Conservation (phyloP, 305 asterid genomes). For the Euphrasia arctica region DNA sequence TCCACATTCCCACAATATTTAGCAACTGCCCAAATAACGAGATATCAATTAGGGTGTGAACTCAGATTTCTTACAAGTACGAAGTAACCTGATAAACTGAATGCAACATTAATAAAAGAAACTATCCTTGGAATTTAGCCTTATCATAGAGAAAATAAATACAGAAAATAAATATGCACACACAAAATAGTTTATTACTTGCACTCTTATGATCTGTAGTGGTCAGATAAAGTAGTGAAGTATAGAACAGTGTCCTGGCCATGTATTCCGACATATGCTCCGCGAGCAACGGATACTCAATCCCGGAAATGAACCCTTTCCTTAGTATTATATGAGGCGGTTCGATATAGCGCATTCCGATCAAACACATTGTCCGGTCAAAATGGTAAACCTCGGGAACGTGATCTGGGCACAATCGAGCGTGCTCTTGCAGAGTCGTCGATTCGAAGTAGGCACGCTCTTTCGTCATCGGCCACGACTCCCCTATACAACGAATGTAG, state of each 20-base stretch:
- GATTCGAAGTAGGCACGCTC: conserved; percentile 92
- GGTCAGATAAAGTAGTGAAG: conserved; percentile 84
- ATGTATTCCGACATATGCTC: conserved; percentile 76
- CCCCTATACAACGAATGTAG: conserved; percentile 82
- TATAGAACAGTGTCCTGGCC: conserved; percentile 81
- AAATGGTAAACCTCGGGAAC: conserved; percentile 98
- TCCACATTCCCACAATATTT: conserved; percentile 91
- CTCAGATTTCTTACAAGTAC: background rate
- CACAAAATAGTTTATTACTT: conserved; percentile 35
- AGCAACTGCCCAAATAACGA: conserved; percentile 68
- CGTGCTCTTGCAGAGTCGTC: conserved; percentile 57
- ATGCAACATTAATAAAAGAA: too few species aligned
- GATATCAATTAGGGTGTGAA: conserved; percentile 20
- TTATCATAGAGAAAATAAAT: too few species aligned
- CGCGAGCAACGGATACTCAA: conserved; percentile 83
- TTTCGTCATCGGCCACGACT: conserved; percentile 94
- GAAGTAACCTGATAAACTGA: too few species aligned
- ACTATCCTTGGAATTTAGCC: too few species aligned
- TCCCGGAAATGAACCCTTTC: conserved; percentile 87
- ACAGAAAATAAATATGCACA: too few species aligned
- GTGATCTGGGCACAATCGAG: conserved; percentile 68
- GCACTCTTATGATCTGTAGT: conserved; percentile 86
- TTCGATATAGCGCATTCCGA: conserved; percentile 88
- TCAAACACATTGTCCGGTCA: conserved; percentile 77
- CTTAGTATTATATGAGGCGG: conserved; percentile 94